Percentiles rank a stretch among this genome's conserved stretches.
phyloP scores from a whole-genome alignment of 306 rosid genomes.

The Vigna nakashimae region DNA sequence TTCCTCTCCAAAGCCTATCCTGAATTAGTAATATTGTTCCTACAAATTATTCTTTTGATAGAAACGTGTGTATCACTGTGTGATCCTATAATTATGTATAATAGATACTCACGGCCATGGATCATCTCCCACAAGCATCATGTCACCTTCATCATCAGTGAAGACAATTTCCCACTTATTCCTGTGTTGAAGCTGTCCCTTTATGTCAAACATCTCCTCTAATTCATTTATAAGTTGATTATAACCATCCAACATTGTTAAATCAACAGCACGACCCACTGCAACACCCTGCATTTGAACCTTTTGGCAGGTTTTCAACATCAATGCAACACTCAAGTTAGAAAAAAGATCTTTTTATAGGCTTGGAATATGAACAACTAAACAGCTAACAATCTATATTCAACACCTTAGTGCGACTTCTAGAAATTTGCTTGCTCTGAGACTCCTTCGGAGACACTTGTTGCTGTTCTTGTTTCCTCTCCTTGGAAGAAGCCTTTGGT shows the following conservation, averaged over 20 bases:
- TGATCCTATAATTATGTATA: conserved; percentile 6
- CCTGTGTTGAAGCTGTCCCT: conserved; percentile 72
- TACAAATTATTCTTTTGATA: not conserved
- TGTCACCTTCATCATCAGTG: conserved; percentile 95
- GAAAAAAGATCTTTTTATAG: conserved; percentile 19
- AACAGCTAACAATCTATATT: conserved; percentile 8
- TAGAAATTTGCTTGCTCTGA: conserved; percentile 67
- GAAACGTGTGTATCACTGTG: not conserved
- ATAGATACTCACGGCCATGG: conserved; percentile 84
- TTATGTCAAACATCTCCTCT: conserved; percentile 87
- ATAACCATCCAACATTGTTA: conserved; percentile 80
- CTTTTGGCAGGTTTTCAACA: conserved; percentile 53
- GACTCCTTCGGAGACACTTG: conserved; percentile 60
- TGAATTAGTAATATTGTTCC: not conserved
- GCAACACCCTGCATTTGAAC: conserved; percentile 98
- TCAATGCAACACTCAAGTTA: conserved; percentile 37
- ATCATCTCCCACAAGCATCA: conserved; percentile 88
- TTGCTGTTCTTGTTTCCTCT: conserved; percentile 54
- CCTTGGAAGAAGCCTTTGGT: conserved; percentile 60
- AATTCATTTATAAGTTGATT: conserved; percentile 77
- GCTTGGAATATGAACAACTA: not conserved
- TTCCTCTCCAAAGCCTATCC: no score
- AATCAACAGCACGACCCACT: conserved; percentile 96
- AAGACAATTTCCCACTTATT: conserved; percentile 82
- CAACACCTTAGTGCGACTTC: conserved; percentile 92